Evolutionary conservation across 768 basidiomycete species (phyloP).

Genomic region (Sporobolomyces pararoseus): DNA sequence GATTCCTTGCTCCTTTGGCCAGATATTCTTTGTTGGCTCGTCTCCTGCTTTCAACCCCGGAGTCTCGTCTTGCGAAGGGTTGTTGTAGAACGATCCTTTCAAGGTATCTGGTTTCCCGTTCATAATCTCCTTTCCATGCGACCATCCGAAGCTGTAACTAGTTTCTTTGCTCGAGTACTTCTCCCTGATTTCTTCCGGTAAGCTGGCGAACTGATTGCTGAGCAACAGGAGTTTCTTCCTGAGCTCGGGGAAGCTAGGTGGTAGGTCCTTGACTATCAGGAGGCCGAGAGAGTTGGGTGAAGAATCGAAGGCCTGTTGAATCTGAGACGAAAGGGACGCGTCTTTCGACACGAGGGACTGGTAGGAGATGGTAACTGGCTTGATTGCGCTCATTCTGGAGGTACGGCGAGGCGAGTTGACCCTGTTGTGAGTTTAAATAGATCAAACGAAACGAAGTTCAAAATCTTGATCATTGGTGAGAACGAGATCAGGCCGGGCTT

Average conservation of each 20-base stretch:
- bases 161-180: slow-evolving; percentile 66
- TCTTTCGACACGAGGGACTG: slow-evolving; percentile 58
- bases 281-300: slow-evolving; percentile 71
- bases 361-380: slow-evolving; percentile 63
- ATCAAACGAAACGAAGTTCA: too few species aligned
- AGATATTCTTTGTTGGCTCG: slow-evolving; percentile 80
- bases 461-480: too few species aligned
- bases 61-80: slow-evolving; percentile 64
- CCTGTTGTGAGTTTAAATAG: not conserved
- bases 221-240: slow-evolving; percentile 70
- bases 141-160: slow-evolving; percentile 81
- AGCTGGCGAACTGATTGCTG: slow-evolving; percentile 68
- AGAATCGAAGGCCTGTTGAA: slow-evolving; percentile 73
- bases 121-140: slow-evolving; percentile 95
- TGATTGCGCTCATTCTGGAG: slow-evolving; percentile 1
- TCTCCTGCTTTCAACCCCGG: slow-evolving; percentile 60
- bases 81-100: slow-evolving; percentile 94
- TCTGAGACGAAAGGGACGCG: slow-evolving; percentile 57
- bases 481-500: too few species aligned
- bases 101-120: slow-evolving; percentile 82
- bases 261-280: slow-evolving; percentile 76
- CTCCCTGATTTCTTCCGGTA: slow-evolving; percentile 66
- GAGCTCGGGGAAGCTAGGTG: slow-evolving; percentile 59
- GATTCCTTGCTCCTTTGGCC: slow-evolving; percentile 52
- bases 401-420: too few species aligned